phyloP scores from a whole-genome alignment of 306 rosid species.

The Quercus cerris region DNA sequence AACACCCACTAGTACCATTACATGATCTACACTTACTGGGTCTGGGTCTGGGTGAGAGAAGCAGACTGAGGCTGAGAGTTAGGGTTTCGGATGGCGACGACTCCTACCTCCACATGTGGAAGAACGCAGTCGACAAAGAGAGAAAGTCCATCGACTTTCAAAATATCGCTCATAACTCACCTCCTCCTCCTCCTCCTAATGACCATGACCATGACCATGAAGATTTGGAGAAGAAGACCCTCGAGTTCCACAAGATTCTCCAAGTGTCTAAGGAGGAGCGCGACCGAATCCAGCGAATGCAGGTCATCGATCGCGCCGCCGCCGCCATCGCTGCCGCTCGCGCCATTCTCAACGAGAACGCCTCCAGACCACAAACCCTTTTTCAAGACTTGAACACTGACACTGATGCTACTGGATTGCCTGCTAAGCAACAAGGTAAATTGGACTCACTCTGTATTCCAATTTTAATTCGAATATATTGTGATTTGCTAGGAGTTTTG shows the following conservation, averaged over 20 bases:
- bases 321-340: conserved; percentile 88
- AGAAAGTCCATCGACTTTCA: conserved; percentile 49
- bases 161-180: conserved; percentile 33
- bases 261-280: conserved; percentile 70
- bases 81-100: conserved; percentile 31
- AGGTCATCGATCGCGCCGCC: conserved; percentile 86
- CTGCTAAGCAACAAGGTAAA: conserved; percentile 36
- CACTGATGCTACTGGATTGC: not conserved
- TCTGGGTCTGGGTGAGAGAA: not conserved
- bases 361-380: not conserved
- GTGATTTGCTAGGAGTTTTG: conserved; percentile 19
- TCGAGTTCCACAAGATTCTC: conserved; percentile 73
- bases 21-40: no score
- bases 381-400: not conserved
- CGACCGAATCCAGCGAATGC: conserved; percentile 72
- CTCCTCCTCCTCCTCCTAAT: no score
- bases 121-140: conserved; percentile 62
- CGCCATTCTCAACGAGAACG: conserved; percentile 37
- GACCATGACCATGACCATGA: conserved; percentile 1
- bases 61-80: conserved; percentile 18
- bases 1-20: not conserved
- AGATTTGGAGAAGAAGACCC: conserved; percentile 59
- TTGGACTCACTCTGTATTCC: not conserved
- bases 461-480: not conserved
- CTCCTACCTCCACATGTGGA: conserved; percentile 90